A percentile compares a stretch with the other conserved stretches of the same genome.
These are phyloP conservation scores for Pseudogymnoascus sp. DNA, from an alignment of 2,329 filamentous ascomycete genomes.

Conservation along the genomic window DNA sequence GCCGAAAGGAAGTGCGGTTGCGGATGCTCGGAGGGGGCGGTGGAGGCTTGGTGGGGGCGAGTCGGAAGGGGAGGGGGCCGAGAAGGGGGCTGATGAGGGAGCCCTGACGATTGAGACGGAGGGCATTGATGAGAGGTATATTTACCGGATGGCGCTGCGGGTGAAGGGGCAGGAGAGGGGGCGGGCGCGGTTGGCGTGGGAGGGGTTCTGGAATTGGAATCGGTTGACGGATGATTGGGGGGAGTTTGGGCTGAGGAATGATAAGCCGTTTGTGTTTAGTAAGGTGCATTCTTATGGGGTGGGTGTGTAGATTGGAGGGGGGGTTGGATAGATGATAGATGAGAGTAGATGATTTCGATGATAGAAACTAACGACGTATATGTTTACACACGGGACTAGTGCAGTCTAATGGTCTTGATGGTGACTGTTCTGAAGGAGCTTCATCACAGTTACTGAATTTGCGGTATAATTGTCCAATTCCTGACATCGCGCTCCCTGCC, in stretches of 20 bases:
- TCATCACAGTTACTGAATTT: background rate
- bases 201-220: constrained; percentile 87
- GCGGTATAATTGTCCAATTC: background rate
- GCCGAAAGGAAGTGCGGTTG: constrained; percentile 26
- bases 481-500: background rate
- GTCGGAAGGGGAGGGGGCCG: constrained; percentile 29
- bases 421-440: background rate
- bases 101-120: constrained; percentile 63
- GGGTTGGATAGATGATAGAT: background rate
- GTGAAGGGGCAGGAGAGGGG: constrained; percentile 57
- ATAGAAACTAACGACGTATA: background rate
- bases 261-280: constrained; percentile 61
- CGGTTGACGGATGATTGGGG: constrained; percentile 83
- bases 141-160: constrained; percentile 72
- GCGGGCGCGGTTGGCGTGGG: constrained; percentile 85
- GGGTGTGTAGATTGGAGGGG: constrained; percentile 37
- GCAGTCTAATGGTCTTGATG: background rate
- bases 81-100: constrained; percentile 24
- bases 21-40: background rate
- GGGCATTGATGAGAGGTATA: constrained; percentile 69
- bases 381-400: background rate
- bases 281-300: constrained; percentile 54
- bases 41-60: constrained; percentile 14
- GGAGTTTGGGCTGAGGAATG: constrained; percentile 61
- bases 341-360: background rate